phyloP scores from a whole-genome alignment of 352 stramenopile species.

The Phytophthora nicotianae region DNA sequence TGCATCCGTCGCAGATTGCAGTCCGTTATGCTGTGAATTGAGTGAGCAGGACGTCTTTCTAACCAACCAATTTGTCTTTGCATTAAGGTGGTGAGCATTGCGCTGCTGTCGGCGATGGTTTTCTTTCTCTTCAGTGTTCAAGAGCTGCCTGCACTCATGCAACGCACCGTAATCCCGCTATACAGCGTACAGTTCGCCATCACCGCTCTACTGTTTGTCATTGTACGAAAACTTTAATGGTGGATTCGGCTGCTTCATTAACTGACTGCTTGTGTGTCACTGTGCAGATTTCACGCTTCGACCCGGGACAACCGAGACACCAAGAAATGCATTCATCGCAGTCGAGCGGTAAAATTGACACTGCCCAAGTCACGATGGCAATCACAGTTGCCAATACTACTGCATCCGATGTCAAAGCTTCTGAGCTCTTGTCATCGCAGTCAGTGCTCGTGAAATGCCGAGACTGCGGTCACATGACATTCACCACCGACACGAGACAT shows the following conservation, averaged over 20 bases:
- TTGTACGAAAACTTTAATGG: conserved; percentile 20
- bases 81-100: conserved; percentile 44
- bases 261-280: not conserved
- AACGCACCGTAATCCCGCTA: conserved; percentile 40
- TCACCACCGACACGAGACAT: conserved; percentile 62
- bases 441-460: conserved; percentile 37
- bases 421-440: conserved; percentile 16
- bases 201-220: conserved; percentile 36
- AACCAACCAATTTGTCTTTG: not conserved
- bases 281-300: conserved; percentile 56
- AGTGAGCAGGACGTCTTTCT: not conserved
- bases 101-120: conserved; percentile 39
- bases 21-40: conserved; percentile 16
- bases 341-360: not conserved
- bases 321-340: conserved; percentile 2
- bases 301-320: conserved; percentile 35
- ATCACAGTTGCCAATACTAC: conserved; percentile 1
- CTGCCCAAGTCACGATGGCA: conserved; percentile 7
- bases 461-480: conserved; percentile 29
- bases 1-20: conserved; percentile 45
- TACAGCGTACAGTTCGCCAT: conserved; percentile 51
- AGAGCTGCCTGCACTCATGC: conserved; percentile 50
- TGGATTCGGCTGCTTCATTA: not conserved
- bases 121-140: conserved; percentile 55
- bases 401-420: not conserved